Evolutionary conservation across 495 filamentous ascomycete genomes (phyloP).

Genomic region (Penicillium cataractarum): DNA sequence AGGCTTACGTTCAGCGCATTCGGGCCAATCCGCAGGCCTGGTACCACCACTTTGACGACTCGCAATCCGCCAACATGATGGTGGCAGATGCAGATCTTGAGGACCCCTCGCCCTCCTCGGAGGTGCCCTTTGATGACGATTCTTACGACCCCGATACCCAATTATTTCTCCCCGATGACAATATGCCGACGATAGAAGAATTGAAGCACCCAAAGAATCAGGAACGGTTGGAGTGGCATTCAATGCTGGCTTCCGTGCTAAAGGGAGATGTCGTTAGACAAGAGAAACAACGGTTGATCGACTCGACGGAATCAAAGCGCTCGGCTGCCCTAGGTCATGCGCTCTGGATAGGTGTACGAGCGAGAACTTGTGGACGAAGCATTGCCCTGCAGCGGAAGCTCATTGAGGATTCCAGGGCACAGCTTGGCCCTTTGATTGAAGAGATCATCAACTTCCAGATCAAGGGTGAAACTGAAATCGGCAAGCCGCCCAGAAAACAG

Average conservation of each 20-base stretch:
- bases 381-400: constrained; percentile 80
- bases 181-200: constrained; percentile 86
- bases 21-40: constrained; percentile 68
- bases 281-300: constrained; percentile 93
- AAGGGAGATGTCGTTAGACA: constrained; percentile 97
- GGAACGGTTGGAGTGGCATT: constrained; percentile 95
- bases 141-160: constrained; percentile 91
- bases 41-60: constrained; percentile 73
- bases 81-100: constrained; percentile 86
- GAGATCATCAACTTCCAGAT: constrained; percentile 91
- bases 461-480: constrained; percentile 88
- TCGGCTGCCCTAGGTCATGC: constrained; percentile 76
- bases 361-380: constrained; percentile 79
- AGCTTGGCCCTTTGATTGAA: constrained; percentile 73
- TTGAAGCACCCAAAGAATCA: constrained; percentile 84
- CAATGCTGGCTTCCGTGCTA: constrained; percentile 92
- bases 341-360: constrained; percentile 86
- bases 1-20: constrained; percentile 77
- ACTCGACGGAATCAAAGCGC: constrained; percentile 73
- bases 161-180: constrained; percentile 83
- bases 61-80: constrained; percentile 63
- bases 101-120: constrained; percentile 83
- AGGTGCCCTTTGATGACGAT: constrained; percentile 79
- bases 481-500: constrained; percentile 82
- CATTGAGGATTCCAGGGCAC: constrained; percentile 75